phyloP scores from a whole-genome alignment of 306 rosid species.

The Phaseolus lunatus region DNA sequence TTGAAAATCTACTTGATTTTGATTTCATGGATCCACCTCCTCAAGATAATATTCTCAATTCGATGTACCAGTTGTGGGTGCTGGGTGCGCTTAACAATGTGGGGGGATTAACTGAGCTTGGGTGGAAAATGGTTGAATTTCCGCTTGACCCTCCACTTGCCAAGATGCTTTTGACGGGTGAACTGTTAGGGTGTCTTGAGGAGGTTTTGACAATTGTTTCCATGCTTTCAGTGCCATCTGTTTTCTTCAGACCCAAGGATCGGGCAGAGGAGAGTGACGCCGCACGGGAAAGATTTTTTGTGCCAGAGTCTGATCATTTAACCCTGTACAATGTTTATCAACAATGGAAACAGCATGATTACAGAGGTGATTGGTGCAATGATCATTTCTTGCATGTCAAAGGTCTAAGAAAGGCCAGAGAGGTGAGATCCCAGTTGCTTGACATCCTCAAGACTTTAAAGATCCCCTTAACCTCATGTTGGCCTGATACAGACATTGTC shows the following conservation, averaged over 20 bases:
- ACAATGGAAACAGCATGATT: constrained; percentile 97
- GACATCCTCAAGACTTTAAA: constrained; percentile 90
- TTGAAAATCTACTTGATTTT: constrained; percentile 89
- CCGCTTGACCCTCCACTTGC: constrained; percentile 98
- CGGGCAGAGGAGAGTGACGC: constrained; percentile 98
- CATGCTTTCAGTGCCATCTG: constrained; percentile 98
- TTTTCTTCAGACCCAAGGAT: constrained; percentile 96
- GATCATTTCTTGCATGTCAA: constrained; percentile 94
- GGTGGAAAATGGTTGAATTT: constrained; percentile 99
- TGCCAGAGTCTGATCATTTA: constrained; percentile 95
- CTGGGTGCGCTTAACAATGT: constrained; percentile 97
- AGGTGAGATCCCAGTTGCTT: constrained; percentile 90
- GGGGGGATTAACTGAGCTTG: constrained; percentile 86
- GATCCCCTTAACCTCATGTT: constrained; percentile 75
- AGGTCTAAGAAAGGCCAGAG: constrained; percentile 93
- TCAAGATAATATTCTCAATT: constrained; percentile 94
- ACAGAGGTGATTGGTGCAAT: constrained; percentile 97
- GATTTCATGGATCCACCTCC: constrained; percentile 99
- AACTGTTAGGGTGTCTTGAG: constrained; percentile 74
- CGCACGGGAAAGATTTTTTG: constrained; percentile 88
- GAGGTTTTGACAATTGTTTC: constrained; percentile 95
- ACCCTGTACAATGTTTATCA: constrained; percentile 91
- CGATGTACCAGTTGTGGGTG: constrained; percentile 99
- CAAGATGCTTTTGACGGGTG: constrained; percentile 96
- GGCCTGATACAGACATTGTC: constrained; percentile 88